These are phyloP conservation scores for Aspergillus terreus DNA, from an alignment of 2,329 filamentous ascomycete species.

Conservation along the genomic window DNA sequence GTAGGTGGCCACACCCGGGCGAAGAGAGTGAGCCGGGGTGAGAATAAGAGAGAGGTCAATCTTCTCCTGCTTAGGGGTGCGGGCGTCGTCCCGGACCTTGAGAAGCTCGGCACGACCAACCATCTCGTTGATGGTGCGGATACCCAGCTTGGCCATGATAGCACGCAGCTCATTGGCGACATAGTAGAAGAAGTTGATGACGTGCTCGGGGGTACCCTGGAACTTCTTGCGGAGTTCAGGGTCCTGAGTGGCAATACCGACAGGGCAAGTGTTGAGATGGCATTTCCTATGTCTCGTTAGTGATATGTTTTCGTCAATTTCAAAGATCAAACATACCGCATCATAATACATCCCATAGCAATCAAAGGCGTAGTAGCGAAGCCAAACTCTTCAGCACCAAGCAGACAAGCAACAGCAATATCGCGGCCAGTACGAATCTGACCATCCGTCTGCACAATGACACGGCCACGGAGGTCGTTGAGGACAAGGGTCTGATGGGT, in stretches of 20 bases:
- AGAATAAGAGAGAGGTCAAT: constrained; percentile 90
- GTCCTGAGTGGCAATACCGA: constrained; percentile 93
- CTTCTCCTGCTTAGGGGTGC: constrained; percentile 84
- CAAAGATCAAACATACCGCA: constrained; percentile 49
- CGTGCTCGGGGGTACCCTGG: constrained; percentile 85
- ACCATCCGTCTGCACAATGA: constrained; percentile 93
- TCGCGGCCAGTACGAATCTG: constrained; percentile 90
- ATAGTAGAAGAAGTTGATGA: constrained; percentile 99
- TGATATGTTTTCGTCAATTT: too few species aligned
- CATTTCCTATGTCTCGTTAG: constrained; percentile 16
- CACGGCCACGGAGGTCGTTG: constrained; percentile 91
- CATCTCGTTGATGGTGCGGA: constrained; percentile 97
- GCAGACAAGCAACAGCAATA: constrained; percentile 87
- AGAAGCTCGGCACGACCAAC: constrained; percentile 86
- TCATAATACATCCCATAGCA: constrained; percentile 95
- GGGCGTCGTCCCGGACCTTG: constrained; percentile 81
- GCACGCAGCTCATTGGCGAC: constrained; percentile 92
- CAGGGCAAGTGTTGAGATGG: constrained; percentile 72
- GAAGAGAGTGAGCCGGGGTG: constrained; percentile 91
- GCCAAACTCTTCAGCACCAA: constrained; percentile 97
- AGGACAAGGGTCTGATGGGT: constrained; percentile 94
- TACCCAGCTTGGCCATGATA: constrained; percentile 93
- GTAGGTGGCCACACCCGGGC: constrained; percentile 91
- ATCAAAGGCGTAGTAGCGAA: constrained; percentile 94
- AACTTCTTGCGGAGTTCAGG: constrained; percentile 95